Percentiles rank a stretch among this genome's conserved stretches.
These are phyloP conservation scores for Colletotrichum graminicola DNA, from an alignment of 2,329 filamentous ascomycete genomes.

Conservation along the genomic window DNA sequence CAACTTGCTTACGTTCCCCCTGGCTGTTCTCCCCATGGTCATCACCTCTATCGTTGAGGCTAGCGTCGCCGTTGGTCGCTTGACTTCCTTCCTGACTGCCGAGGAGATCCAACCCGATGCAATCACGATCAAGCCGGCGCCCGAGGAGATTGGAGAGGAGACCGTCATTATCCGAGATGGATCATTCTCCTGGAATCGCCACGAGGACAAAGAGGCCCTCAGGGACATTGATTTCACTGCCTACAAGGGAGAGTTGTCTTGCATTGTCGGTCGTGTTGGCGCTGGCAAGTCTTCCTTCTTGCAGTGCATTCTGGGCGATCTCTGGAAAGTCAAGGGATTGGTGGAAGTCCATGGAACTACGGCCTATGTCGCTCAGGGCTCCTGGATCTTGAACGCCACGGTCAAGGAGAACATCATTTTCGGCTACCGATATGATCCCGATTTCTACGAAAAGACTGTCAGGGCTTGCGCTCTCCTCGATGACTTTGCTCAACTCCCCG, in stretches of 20 bases:
- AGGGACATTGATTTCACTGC: conserved; percentile 89
- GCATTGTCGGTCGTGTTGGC: conserved; percentile 94
- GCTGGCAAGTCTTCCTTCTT: conserved; percentile 94
- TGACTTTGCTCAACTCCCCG: conserved; percentile 91
- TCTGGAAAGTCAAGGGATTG: conserved; percentile 89
- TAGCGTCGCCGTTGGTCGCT: conserved; percentile 87
- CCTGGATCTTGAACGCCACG: conserved; percentile 98
- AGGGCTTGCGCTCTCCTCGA: conserved; percentile 91
- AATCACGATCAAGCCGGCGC: conserved; percentile 76
- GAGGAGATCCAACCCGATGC: conserved; percentile 93
- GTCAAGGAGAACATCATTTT: conserved; percentile 98
- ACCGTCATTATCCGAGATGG: conserved; percentile 85
- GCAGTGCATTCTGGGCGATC: conserved; percentile 87
- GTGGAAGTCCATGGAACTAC: conserved; percentile 85
- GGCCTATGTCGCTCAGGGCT: conserved; percentile 92
- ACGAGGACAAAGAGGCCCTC: conserved; percentile 78
- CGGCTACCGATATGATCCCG: conserved; percentile 91
- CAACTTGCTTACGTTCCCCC: conserved; percentile 94
- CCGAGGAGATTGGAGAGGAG: conserved; percentile 84
- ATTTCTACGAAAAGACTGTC: conserved; percentile 94
- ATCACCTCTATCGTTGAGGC: conserved; percentile 97
- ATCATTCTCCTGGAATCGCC: conserved; percentile 94
- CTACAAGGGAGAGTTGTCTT: conserved; percentile 92
- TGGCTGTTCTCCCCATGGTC: conserved; percentile 96
- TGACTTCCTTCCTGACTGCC: conserved; percentile 86